Evolutionary conservation across 768 basidiomycete genomes (phyloP), one percentile per base, ranked within the genome.

Genomic region (Rhodotorula graminis): DNA sequence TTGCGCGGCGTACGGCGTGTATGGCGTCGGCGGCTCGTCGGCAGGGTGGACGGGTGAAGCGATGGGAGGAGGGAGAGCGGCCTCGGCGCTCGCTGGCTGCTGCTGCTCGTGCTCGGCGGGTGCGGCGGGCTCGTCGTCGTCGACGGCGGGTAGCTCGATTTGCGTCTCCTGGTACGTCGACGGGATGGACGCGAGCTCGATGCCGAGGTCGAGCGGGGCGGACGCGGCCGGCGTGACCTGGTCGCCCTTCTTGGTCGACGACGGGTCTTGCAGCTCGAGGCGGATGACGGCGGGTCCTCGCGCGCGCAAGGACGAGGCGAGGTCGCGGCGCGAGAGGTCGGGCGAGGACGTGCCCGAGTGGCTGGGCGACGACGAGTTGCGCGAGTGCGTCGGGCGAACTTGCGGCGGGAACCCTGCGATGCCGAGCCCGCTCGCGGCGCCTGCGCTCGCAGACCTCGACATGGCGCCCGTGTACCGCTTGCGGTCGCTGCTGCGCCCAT

Each of bases 131-230:
- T 59, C 47, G 68, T 49, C 42, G 47, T n/a, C 53, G 25, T 46
- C 44, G 12, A 12, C 8, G 15, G 11, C 44, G 5, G 44, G 44
- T 5, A 12, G 44, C 14, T 46, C 44, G 12, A 18, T 46, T 14
- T 46, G 44, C 12, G 44, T 47, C 61, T 62, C 62, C 55, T 64
- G 49, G 68, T 64, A 69, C 1, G 73, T 70, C 42, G 73, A 67
- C 44, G 49, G 42, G 57, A 29, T 50, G 3, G 68, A 56, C 42
- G 67, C 65, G 69, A 74, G 61, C 37, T 62, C 67, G 65, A 74
- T 66, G 44, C 56, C 61, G 49, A 74, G 61, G 46, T 74, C 73
- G 69, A 74, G 73, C 1, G 65, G 73, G n/a, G 57, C 69, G 25
- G 42, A 18, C n/a, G 42, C 33, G 31, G 31, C 44, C 42, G 67